phyloP scores from a whole-genome alignment of 495 filamentous ascomycete genomes.

The Astrothelium macrocarpum region DNA sequence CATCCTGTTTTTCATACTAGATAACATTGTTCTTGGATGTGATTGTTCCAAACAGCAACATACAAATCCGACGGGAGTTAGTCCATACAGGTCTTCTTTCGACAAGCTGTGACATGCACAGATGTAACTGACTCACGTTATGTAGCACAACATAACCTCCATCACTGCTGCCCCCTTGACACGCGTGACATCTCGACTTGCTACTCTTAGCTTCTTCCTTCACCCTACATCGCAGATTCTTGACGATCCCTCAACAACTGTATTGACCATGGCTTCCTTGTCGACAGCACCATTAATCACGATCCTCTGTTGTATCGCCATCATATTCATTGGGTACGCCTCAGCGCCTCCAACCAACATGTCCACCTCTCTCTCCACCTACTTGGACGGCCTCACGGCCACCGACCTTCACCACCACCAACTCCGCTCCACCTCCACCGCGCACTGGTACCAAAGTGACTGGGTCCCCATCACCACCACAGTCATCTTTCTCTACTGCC shows the following conservation, averaged over 20 bases:
- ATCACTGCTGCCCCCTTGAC: background rate
- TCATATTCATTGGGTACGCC: no score
- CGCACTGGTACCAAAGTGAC: background rate
- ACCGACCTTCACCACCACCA: background rate
- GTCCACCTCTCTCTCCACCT: background rate
- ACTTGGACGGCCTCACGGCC: no score
- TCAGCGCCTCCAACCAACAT: no score
- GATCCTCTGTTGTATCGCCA: no score
- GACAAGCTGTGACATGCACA: no score
- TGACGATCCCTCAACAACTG: background rate
- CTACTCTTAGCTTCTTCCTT: background rate
- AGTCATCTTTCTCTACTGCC: background rate
- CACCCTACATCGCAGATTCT: background rate
- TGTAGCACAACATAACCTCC: background rate
- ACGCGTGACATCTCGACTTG: background rate
- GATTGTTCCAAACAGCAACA: background rate
- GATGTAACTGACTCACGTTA: no score
- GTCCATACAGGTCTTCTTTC: no score
- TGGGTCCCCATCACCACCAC: background rate
- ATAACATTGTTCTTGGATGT: background rate
- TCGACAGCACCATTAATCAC: background rate
- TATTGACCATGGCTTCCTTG: background rate
- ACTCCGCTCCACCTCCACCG: background rate
- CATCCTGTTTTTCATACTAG: background rate
- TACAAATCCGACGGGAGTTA: no score